A percentile compares a stretch with the other conserved stretches of the same genome.
phyloP scores from a whole-genome alignment of 1,284 basidiomycete genomes.

The Lignosus rhinocerotis region DNA sequence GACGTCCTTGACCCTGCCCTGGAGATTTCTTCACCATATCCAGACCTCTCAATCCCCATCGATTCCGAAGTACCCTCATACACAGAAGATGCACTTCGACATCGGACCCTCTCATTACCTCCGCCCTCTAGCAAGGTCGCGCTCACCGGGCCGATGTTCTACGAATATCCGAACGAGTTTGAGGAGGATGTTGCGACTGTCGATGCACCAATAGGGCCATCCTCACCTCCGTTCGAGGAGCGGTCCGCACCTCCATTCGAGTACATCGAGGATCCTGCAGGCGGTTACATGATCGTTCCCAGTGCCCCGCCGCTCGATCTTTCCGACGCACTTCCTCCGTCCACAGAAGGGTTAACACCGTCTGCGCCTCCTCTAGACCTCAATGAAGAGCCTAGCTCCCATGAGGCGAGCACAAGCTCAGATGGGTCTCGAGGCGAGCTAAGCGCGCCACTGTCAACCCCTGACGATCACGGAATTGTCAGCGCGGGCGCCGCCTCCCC shows the following conservation, averaged over 20 bases:
- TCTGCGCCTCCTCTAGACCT: conserved; percentile 16
- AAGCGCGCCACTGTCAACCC: conserved; percentile 4
- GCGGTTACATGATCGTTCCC: conserved; percentile 9
- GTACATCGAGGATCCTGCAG: background rate
- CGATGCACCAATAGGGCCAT: conserved; percentile 24
- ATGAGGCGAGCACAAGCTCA: background rate
- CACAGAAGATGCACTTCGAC: conserved; percentile 27
- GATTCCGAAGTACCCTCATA: conserved; percentile 26
- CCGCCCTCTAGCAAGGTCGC: conserved; percentile 30
- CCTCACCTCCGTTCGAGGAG: conserved; percentile 30
- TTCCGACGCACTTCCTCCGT: background rate
- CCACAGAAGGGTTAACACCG: conserved; percentile 6
- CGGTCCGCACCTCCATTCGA: conserved; percentile 28
- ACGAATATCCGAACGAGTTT: conserved; percentile 34
- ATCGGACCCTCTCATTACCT: conserved; percentile 25
- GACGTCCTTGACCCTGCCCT: conserved; percentile 6
- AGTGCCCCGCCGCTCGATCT: conserved; percentile 19
- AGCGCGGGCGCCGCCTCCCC: background rate
- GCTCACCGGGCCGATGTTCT: conserved; percentile 30
- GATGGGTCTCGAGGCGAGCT: background rate
- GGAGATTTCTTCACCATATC: background rate
- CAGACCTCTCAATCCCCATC: background rate
- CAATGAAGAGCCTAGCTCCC: background rate
- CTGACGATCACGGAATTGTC: conserved; percentile 12
- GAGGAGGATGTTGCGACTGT: conserved; percentile 29